Base-by-base conservation (phyloP, 768 basidiomycete genomes). In the Rhodotorula paludigena region DNA sequence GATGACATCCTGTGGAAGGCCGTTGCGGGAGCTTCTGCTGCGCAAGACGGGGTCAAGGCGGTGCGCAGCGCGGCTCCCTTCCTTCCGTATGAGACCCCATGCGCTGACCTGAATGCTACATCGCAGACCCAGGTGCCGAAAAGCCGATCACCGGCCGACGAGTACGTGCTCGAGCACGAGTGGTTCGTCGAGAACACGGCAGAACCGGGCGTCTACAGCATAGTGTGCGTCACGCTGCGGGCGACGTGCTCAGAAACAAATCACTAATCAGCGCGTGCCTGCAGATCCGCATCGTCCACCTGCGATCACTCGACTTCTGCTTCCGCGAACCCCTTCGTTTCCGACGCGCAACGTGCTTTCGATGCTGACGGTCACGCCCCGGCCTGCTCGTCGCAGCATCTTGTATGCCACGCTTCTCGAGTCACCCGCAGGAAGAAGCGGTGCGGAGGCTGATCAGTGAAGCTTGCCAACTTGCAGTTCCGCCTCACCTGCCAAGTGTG, bases 141-240 rank as follows among this genome's bases (percentile, higher is more conserved):
- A n/a, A n/a, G n/a, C n/a, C n/a, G n/a, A n/a, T n/a, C n/a, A n/a
- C n/a, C n/a, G n/a, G n/a, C n/a, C n/a, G n/a, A n/a, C n/a, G n/a
- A n/a, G n/a, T n/a, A n/a, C n/a, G n/a, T n/a, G 41, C 56, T 35
- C 3, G 56, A 58, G 39, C 28, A 44, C 9, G 66, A 68, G 47
- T 68, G 66, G 66, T 62, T 68, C 32, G 66, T 68, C 11, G 59
- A 60, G 39, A 23, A 47, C 33, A 20, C 56, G 49, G 30, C 53
- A 49, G 7, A 23, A 6, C 32, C 38, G 3, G 66, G 66, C 2
- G 20, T 68, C 5, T 63, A 44, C 36, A 28, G 44, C 25, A 58
- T 68, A 23, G 42, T 60, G 66, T 67, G 9, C 60, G 60, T 44
- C 35, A n/a, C n/a, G n/a, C n/a, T n/a, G n/a, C n/a, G n/a, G n/a